Conservation (phyloP, 257 asterid species). For the Solanum rostratum region DNA sequence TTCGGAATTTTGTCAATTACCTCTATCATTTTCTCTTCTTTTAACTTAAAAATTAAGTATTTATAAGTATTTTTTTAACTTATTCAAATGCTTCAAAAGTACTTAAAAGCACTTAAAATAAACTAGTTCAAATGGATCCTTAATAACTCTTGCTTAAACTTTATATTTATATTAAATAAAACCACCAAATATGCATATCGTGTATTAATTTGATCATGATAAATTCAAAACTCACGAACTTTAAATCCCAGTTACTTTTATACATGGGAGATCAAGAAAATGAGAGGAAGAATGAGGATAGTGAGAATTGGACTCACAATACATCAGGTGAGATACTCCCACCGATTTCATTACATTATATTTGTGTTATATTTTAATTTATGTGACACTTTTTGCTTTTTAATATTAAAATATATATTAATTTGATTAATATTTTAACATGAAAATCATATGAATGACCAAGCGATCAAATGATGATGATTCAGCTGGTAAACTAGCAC, state of each 20-base stretch:
- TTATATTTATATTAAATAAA: neutral
- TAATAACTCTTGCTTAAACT: neutral
- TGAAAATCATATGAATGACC: neutral
- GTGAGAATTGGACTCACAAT: neutral
- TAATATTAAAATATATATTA: neutral
- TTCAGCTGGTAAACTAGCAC: neutral
- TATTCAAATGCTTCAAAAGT: too few species aligned
- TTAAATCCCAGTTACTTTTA: neutral
- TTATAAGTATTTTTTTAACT: too few species aligned
- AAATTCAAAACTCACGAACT: fast-evolving
- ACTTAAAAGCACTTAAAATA: too few species aligned
- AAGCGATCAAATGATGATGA: neutral
- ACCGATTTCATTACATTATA: neutral
- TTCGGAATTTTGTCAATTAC: neutral
- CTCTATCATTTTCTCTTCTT: neutral
- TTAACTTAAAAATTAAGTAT: too few species aligned
- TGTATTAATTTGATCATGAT: too few species aligned
- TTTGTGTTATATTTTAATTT: neutral
- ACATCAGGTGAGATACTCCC: neutral
- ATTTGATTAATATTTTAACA: neutral
- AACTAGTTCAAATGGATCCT: too few species aligned
- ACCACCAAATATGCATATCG: too few species aligned
- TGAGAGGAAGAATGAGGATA: neutral
- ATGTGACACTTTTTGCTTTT: neutral
- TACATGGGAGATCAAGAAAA: neutral